Evolutionary conservation across 2,329 filamentous ascomycete species (phyloP), one percentile per base, ranked within the genome.

Genomic region (Lachnellula hyalina): DNA sequence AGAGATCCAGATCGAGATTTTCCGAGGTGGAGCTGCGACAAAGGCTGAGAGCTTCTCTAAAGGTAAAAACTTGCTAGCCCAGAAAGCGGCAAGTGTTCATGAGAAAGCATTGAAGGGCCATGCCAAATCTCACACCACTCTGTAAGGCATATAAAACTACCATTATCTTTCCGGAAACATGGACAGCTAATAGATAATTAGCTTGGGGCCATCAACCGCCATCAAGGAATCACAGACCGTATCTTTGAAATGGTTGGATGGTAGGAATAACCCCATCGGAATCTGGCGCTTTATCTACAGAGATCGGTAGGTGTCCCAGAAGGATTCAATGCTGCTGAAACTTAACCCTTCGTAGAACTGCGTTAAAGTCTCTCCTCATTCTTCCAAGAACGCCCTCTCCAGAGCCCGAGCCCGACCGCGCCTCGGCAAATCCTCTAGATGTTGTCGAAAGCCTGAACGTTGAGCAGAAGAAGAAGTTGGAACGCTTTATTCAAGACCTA

Each of bases 271-370:
- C 35, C 59, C 57, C 1, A 5, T 61, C 21, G 57, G 46, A 12
- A 52, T 49, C 9, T 65, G 64, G 48, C 58, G 25, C 35, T 67
- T 68, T 55, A 63, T 63, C 25, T 68, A 68, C 40, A 56, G 64
- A 12, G 64, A 59, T 19, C 50, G 53, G 32, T 55, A 65, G 64
- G 54, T 4, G 46, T 34, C 36, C 7, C 25, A 25, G 5, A 32
- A 14, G 21, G 17, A 14, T 17, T 19, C 15, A 15, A 19, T 19
- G 12, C 19, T 5, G 4, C 9, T 21, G 19, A n/a, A 21, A 8
- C 8, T n/a, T 49, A 40, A 19, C 47, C 46, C 4, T 46, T 45
- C 3, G 21, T 15, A 9, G 6, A 54, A 28, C 36, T 11, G 38
- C 17, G 4, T 45, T 51, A 14, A 51, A 46, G 15, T 47, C 25